Conservation (phyloP, 1,284 basidiomycete species). For the Naganishia sp. region DNA sequence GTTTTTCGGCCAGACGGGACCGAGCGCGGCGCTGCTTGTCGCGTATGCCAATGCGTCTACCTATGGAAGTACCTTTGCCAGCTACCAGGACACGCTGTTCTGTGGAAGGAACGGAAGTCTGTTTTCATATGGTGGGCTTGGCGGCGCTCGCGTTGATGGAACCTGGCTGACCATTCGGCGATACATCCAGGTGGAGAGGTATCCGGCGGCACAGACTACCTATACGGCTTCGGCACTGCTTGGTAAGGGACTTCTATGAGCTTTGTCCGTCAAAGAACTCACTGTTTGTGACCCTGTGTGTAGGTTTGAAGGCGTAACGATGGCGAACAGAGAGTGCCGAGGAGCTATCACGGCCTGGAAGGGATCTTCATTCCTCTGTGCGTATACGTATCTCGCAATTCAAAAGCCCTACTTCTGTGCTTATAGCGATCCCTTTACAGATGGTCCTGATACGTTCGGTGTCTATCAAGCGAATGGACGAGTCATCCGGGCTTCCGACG, state of each 20-base stretch:
- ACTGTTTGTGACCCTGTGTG: conserved; percentile 50
- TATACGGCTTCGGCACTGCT: conserved; percentile 62
- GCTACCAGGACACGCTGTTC: conserved; percentile 69
- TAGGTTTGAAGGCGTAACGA: conserved; percentile 61
- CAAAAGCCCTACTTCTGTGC: not conserved
- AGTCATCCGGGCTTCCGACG: conserved; percentile 59
- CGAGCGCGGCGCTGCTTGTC: conserved; percentile 38
- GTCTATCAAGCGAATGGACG: conserved; percentile 63
- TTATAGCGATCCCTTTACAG: conserved; percentile 12
- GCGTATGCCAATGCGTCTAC: conserved; percentile 59
- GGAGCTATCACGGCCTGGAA: conserved; percentile 66
- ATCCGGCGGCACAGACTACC: conserved; percentile 66
- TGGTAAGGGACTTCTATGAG: conserved; percentile 39
- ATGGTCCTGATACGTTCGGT: conserved; percentile 58
- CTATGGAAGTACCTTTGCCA: conserved; percentile 65
- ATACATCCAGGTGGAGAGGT: conserved; percentile 56
- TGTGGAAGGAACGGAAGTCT: conserved; percentile 64
- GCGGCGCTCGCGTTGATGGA: no score
- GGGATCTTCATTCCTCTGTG: conserved; percentile 60
- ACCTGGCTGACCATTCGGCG: not conserved
- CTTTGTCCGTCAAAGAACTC: not conserved
- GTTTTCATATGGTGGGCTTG: conserved; percentile 58
- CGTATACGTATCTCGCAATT: conserved; percentile 53
- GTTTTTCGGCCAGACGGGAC: conserved; percentile 35
- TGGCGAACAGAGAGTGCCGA: conserved; percentile 65